Percentiles rank a stretch among this genome's conserved stretches.
Conservation (phyloP, 805 yeast species). For the Saturnispora sanitii region DNA sequence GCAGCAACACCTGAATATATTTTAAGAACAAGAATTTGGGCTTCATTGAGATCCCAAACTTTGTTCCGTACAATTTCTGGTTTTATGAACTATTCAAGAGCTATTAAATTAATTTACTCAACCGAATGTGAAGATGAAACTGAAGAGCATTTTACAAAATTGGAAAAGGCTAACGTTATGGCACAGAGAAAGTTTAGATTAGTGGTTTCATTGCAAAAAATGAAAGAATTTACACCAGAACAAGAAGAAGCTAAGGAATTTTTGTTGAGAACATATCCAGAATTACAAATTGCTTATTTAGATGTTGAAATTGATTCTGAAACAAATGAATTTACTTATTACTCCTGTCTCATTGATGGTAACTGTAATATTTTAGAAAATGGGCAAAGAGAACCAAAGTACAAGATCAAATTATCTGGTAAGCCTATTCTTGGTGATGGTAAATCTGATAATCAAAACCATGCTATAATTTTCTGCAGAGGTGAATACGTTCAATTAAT, state of each 20-base stretch:
- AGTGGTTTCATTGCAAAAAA: slow-evolving; percentile 82
- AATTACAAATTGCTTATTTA: slow-evolving; percentile 44
- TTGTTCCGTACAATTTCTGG: slow-evolving; percentile 78
- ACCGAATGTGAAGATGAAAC: slow-evolving; percentile 52
- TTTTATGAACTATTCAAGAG: slow-evolving; percentile 67
- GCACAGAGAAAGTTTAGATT: slow-evolving; percentile 73
- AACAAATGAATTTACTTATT: slow-evolving; percentile 34
- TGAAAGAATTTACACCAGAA: slow-evolving; percentile 48
- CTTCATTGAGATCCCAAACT: slow-evolving; percentile 76
- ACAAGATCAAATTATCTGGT: slow-evolving; percentile 71
- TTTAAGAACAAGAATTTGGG: slow-evolving; percentile 76
- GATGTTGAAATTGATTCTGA: slow-evolving; percentile 37
- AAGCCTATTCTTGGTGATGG: slow-evolving; percentile 96
- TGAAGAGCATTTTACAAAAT: slow-evolving; percentile 27
- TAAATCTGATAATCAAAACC: slow-evolving; percentile 91
- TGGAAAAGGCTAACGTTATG: slow-evolving; percentile 60
- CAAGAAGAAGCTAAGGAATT: slow-evolving; percentile 62
- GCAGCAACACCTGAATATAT: slow-evolving; percentile 52
- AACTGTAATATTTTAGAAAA: slow-evolving; percentile 33
- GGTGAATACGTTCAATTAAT: slow-evolving; percentile 93
- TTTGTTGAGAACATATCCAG: slow-evolving; percentile 66
- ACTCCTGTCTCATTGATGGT: slow-evolving; percentile 63
- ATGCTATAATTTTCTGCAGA: slow-evolving; percentile 73
- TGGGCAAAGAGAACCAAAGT: slow-evolving; percentile 36
- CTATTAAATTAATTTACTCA: slow-evolving; percentile 57